These are phyloP conservation scores for Solanum boliviense DNA, from an alignment of 257 asterid genomes.

Conservation along the genomic window DNA sequence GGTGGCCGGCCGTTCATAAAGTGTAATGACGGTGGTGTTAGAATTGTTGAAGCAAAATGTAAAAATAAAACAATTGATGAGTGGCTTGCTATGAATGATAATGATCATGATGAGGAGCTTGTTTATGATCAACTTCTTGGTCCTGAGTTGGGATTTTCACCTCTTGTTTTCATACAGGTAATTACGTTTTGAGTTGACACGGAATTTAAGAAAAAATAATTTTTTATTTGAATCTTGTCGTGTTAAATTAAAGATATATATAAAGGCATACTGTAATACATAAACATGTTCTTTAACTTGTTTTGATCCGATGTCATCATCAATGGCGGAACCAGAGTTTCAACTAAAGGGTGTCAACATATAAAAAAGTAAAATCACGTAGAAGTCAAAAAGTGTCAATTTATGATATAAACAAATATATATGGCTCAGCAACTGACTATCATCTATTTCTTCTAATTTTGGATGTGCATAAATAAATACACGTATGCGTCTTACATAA, in stretches of 20 bases:
- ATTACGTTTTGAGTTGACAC: not conserved
- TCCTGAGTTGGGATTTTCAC: conserved; percentile 46
- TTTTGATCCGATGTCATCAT: no score
- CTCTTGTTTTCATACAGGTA: conserved; percentile 68
- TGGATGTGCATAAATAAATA: fast-evolving
- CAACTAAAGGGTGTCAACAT: not conserved
- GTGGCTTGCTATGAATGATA: conserved; percentile 22
- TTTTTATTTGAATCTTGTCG: no score
- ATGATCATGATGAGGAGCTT: conserved; percentile 14
- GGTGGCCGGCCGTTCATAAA: conserved; percentile 46
- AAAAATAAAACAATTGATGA: conserved; percentile 29
- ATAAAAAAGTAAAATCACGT: no score
- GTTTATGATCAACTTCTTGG: conserved; percentile 36
- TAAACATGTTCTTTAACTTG: no score
- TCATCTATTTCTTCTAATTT: no score
- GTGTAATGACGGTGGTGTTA: conserved; percentile 81
- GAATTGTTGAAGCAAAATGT: conserved; percentile 64
- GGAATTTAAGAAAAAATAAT: fast-evolving
- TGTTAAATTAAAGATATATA: no score
- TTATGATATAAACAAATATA: no score
- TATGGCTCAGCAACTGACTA: fast-evolving
- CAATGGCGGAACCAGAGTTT: no score
- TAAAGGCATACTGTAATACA: no score
- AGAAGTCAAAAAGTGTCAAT: not conserved
- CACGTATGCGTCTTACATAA: no score